phyloP scores from a whole-genome alignment of 2,329 filamentous ascomycete genomes.

The Colletotrichum lupini region DNA sequence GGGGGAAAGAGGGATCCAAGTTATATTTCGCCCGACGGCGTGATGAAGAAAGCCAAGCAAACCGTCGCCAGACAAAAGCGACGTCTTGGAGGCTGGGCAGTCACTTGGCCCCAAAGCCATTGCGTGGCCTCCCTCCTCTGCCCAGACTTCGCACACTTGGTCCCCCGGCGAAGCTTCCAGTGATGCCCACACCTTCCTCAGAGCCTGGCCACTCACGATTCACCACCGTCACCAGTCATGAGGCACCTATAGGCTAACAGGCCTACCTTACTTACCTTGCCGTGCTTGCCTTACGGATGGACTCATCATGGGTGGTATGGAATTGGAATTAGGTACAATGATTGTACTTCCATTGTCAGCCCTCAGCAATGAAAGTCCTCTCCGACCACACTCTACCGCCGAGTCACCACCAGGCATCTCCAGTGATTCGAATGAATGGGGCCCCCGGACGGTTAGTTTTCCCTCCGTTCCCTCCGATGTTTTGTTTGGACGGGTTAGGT shows the following conservation, averaged over 20 bases:
- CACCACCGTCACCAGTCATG: background rate
- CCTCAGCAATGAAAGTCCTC: background rate
- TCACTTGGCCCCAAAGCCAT: slow-evolving; percentile 27
- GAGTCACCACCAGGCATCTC: background rate
- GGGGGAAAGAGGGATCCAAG: slow-evolving; percentile 18
- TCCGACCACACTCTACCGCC: background rate
- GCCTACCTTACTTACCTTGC: no score
- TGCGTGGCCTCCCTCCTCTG: slow-evolving; percentile 29
- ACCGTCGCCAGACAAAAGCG: slow-evolving; percentile 18
- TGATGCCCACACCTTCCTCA: slow-evolving; percentile 1
- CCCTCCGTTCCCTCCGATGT: background rate
- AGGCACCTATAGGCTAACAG: no score
- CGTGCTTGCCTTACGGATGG: background rate
- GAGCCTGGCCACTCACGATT: background rate
- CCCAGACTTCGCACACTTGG: slow-evolving; percentile 8
- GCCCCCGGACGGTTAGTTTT: background rate
- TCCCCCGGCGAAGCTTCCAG: background rate
- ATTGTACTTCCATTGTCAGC: no score
- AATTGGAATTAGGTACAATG: background rate
- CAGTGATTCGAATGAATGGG: background rate
- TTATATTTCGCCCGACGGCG: slow-evolving; percentile 25
- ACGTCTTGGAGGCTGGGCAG: slow-evolving; percentile 35
- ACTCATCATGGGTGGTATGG: background rate
- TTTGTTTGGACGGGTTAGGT: background rate
- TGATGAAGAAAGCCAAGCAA: slow-evolving; percentile 25